A percentile compares a stretch with the other conserved stretches of the same genome.
Conservation (phyloP, 176 grass and related monocot species). For the sorghum (Sorghum bicolor) region Sorghum_bicolor_NCBIv3 NC_012870.2:7574001-7574500, state of each 20-base stretch:
- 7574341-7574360: background rate
- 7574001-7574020: background rate
- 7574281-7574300: background rate
- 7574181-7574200: slow-evolving; percentile 53
- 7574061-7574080: background rate
- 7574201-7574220: slow-evolving; percentile 56
- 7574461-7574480: too few species aligned
- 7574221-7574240: background rate
- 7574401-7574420: too few species aligned
- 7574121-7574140: background rate
- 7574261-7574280: background rate
- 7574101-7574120: background rate
- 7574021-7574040: background rate
- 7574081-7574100: slow-evolving; percentile 30
- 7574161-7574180: slow-evolving; percentile 40
- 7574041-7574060: background rate
- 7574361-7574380: background rate
- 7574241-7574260: slow-evolving; percentile 30
- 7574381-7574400: background rate
- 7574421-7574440: background rate
- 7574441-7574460: background rate
- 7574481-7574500: too few species aligned
- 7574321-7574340: slow-evolving; percentile 24
- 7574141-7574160: background rate
- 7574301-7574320: background rate